Evolutionary conservation across 2,329 filamentous ascomycete species (phyloP).

Genomic region (Fulvia fulva): DNA sequence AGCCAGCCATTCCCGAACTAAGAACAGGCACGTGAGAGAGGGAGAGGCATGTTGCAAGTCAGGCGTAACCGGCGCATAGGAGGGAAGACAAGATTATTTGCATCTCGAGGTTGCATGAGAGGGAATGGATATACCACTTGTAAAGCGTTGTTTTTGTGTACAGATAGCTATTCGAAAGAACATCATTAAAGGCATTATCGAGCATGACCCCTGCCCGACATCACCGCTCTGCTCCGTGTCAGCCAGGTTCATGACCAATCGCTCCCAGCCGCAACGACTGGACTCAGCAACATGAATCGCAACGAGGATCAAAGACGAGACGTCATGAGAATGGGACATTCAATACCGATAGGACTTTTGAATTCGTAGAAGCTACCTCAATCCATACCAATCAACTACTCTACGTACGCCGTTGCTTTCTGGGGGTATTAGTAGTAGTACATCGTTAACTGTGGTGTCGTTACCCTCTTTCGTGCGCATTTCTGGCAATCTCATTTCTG

Average conservation of each 20-base stretch:
- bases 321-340: no score
- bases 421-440: slow-evolving; percentile 18
- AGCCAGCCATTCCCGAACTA: slow-evolving; percentile 42
- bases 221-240: no score
- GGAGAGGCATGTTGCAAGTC: neutral
- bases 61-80: neutral
- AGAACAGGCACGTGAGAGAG: neutral
- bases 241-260: no score
- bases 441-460: slow-evolving; percentile 18
- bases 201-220: no score
- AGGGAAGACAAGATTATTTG: neutral
- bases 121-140: slow-evolving; percentile 6
- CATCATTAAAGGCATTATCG: no score
- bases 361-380: neutral
- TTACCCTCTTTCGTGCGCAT: slow-evolving; percentile 16
- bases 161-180: no score
- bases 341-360: neutral
- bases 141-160: slow-evolving; percentile 1
- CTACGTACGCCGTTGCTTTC: slow-evolving; percentile 14
- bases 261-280: no score
- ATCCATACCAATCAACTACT: slow-evolving; percentile 4
- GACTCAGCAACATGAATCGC: no score
- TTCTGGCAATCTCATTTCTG: slow-evolving; percentile 1
- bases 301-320: no score
- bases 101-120: neutral